A percentile compares a stretch with the other conserved stretches of the same genome.
phyloP scores from a whole-genome alignment of 2,329 filamentous ascomycete genomes.

The Penicillium frequentans region DNA sequence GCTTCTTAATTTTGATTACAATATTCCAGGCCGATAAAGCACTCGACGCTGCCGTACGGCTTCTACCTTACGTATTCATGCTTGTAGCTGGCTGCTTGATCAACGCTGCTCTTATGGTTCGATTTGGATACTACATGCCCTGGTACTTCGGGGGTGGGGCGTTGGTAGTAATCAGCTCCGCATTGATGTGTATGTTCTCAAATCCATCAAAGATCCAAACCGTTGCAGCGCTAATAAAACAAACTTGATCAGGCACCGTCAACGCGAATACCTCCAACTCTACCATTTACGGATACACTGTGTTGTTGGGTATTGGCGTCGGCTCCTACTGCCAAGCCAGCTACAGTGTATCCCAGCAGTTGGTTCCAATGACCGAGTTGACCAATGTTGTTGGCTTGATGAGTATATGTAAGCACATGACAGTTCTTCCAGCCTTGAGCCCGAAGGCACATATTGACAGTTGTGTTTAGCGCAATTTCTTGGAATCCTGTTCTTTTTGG shows the following conservation, averaged over 20 bases:
- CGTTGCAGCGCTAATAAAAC: not conserved
- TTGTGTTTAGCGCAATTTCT: not conserved
- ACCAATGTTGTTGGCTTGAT: not conserved
- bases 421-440: not conserved
- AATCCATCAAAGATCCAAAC: not conserved
- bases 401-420: not conserved
- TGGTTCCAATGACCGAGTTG: not conserved
- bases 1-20: not conserved
- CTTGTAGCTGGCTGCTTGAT: slow-evolving; percentile 19
- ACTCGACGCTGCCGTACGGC: slow-evolving; percentile 28
- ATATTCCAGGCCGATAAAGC: slow-evolving; percentile 28
- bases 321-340: slow-evolving; percentile 4
- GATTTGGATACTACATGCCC: slow-evolving; percentile 25
- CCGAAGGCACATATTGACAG: not conserved
- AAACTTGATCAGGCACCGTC: not conserved
- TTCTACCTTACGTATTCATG: slow-evolving; percentile 24
- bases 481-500: not conserved
- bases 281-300: slow-evolving; percentile 2
- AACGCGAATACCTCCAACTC: not conserved
- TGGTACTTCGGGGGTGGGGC: slow-evolving; percentile 29
- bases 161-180: slow-evolving; percentile 13
- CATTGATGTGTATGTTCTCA: slow-evolving; percentile 4
- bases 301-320: slow-evolving; percentile 12
- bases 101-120: slow-evolving; percentile 25
- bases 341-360: not conserved